Evolutionary conservation across 768 basidiomycete genomes (phyloP).

Genomic region (Collybia sordida): DNA sequence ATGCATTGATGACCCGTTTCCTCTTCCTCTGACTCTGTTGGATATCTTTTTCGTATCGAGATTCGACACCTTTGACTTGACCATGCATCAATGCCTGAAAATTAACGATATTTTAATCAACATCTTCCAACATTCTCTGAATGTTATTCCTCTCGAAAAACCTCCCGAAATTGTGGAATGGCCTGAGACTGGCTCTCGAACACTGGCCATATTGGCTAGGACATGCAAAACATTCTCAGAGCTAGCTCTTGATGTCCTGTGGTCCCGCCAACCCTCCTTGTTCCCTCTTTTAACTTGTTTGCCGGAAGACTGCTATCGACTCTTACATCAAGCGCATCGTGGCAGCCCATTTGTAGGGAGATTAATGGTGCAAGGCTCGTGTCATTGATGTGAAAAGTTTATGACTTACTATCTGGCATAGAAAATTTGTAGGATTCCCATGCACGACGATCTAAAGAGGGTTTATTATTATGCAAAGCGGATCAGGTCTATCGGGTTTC

Average conservation of each 20-base stretch:
- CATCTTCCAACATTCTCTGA: neutral
- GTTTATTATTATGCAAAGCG: too few species aligned
- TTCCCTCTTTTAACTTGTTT: neutral
- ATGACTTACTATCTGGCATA: too few species aligned
- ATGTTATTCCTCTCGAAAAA: neutral
- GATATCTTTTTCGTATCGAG: too few species aligned
- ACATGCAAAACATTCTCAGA: slow-evolving; percentile 10
- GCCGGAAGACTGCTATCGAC: neutral
- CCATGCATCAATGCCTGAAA: slow-evolving; percentile 2
- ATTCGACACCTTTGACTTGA: neutral
- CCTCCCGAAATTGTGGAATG: neutral
- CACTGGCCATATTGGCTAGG: slow-evolving; percentile 4
- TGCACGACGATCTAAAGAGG: too few species aligned
- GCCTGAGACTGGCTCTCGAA: neutral
- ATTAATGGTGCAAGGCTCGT: too few species aligned
- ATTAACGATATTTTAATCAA: neutral
- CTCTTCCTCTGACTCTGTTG: too few species aligned
- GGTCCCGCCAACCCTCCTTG: slow-evolving; percentile 3
- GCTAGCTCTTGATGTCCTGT: slow-evolving; percentile 11
- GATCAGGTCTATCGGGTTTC: too few species aligned
- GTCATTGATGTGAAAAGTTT: too few species aligned
- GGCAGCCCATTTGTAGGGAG: too few species aligned
- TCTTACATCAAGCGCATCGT: too few species aligned
- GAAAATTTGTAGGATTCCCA: too few species aligned
- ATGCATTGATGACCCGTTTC: too few species aligned